A percentile compares a stretch with the other conserved stretches of the same genome.
These are phyloP conservation scores for Xylaria sp. DNA, from an alignment of 495 filamentous ascomycete species.

Conservation along the genomic window DNA sequence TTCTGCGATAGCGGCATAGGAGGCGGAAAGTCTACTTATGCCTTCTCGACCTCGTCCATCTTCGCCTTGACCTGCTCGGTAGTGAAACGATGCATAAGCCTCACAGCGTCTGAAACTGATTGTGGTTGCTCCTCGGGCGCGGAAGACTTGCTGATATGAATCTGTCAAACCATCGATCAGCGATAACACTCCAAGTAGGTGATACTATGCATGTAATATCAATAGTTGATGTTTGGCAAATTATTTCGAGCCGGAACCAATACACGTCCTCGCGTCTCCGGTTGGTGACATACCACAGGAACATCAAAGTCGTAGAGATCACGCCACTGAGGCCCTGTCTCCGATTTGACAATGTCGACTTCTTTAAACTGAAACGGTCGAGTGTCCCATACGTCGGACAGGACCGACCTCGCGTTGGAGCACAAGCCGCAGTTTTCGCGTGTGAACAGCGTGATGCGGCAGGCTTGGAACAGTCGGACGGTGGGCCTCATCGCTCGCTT, in stretches of 20 bases:
- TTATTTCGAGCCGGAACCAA: neutral
- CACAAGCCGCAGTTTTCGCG: conserved; percentile 81
- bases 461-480: conserved; percentile 58
- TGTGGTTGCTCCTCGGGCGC: conserved; percentile 54
- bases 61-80: conserved; percentile 70
- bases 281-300: conserved; percentile 67
- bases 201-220: no score
- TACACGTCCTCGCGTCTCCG: neutral
- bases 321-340: conserved; percentile 69
- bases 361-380: conserved; percentile 79
- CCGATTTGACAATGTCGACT: conserved; percentile 75
- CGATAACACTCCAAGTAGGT: no score
- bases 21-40: conserved; percentile 27
- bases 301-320: conserved; percentile 89
- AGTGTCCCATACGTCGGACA: conserved; percentile 72
- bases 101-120: conserved; percentile 66
- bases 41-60: conserved; percentile 69
- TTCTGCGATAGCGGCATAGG: neutral
- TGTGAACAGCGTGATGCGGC: conserved; percentile 83
- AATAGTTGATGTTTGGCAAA: neutral
- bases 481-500: conserved; percentile 54
- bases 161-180: conserved; percentile 46
- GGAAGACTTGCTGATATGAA: conserved; percentile 68
- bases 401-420: conserved; percentile 72
- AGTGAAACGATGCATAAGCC: conserved; percentile 86